Evolutionary conservation across 2,329 filamentous ascomycete species (phyloP), one percentile per base, ranked within the genome.

Genomic region (Ilyonectria destructans): DNA sequence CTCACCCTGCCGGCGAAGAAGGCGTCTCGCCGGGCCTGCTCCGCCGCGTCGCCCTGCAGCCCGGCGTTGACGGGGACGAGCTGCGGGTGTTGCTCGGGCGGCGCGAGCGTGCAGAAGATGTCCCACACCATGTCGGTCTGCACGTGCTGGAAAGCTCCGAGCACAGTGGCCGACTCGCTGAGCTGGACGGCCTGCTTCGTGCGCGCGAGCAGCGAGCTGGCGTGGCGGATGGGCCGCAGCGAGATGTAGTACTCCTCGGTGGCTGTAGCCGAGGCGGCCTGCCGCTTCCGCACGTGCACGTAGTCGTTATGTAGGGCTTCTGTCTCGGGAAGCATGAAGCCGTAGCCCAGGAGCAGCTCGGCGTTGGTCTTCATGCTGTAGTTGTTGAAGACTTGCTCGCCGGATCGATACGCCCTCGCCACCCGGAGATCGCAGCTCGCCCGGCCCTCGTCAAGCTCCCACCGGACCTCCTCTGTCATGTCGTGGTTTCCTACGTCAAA

Each of bases 311-410:
- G 88, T 63, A 90, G 79, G 5, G 75, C 77, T 0, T 80, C 77
- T 0, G 82, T 83, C 60, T 84, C 80, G 1, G 86, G 84, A 0
- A 91, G 76, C 69, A 88, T 83, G 75, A 92, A 92, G 2, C 89
- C 89, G 74, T 92, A 92, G 0, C 86, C 89, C 2, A 92, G 81
- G 1, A 92, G 83, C 26, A 92, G 82, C 80, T 93, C 91, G 66
- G 91, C 91, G 74, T 94, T 95, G 7, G 91, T 93, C 79, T 93
- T 93, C 75, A 83, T 79, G 33, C 92, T 92, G 75, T 95, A 95
- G 78, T 93, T 94, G 82, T 93, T 93, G 74, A 85, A 91, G 26
- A 90, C 79, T 71, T 90, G 88, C 33, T 88, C 79, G 0, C 90
- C 89, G 0, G 88, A 80, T 5, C 70, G 56, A 72, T 90, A 86